Evolutionary conservation across 164 flowering plant genomes (phyloP).

Genomic region (Annona cherimola): DNA sequence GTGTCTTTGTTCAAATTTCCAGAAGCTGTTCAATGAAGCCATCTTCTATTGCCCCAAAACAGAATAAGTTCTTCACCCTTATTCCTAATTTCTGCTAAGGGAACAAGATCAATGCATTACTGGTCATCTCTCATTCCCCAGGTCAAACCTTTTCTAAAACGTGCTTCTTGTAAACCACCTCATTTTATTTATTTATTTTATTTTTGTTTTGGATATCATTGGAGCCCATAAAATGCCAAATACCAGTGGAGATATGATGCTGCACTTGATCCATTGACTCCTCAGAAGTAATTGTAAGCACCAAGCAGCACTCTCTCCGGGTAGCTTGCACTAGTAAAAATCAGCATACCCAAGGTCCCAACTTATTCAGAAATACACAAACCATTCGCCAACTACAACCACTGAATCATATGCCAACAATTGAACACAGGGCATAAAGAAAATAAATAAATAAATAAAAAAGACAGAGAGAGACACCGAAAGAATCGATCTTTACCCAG

Average conservation of each 20-base stretch:
- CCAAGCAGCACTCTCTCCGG: not conserved
- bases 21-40: too few relatives aligned
- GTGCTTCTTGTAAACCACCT: too few relatives aligned
- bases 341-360: not conserved
- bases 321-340: not conserved
- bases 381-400: not conserved
- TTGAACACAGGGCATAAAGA: not conserved
- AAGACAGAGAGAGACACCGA: not conserved
- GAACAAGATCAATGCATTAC: too few relatives aligned
- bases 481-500: conserved; percentile 48
- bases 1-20: too few relatives aligned
- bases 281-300: not conserved
- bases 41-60: too few relatives aligned
- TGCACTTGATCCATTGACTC: not conserved
- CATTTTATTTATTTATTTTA: too few relatives aligned
- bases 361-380: not conserved
- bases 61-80: too few relatives aligned
- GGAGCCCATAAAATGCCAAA: too few relatives aligned
- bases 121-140: too few relatives aligned
- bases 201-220: too few relatives aligned
- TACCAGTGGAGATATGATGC: not conserved
- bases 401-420: not conserved
- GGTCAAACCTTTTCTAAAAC: too few relatives aligned
- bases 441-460: not conserved
- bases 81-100: too few relatives aligned